phyloP scores from a whole-genome alignment of 345 rosid genomes.

The Hirschfeldia incana region DNA sequence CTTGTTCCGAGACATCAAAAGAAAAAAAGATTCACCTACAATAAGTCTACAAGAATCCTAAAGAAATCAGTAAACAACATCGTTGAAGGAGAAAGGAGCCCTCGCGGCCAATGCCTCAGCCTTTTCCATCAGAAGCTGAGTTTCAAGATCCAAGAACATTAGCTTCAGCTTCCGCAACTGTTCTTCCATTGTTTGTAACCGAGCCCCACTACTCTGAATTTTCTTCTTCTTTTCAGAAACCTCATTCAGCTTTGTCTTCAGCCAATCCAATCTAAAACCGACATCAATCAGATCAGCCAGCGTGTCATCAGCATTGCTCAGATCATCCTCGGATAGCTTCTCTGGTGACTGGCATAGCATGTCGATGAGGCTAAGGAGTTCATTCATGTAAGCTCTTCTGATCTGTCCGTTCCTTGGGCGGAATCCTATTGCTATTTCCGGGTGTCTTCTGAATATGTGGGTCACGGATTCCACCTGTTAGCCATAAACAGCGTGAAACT shows the following conservation, averaged over 20 bases:
- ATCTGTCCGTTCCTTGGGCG: slow-evolving; percentile 11
- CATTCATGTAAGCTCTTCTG: slow-evolving; percentile 18
- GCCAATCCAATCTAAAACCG: slow-evolving; percentile 25
- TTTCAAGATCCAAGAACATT: slow-evolving; percentile 3
- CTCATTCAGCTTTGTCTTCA: slow-evolving; percentile 18
- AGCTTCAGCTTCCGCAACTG: slow-evolving; percentile 19
- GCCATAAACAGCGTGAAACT: not conserved
- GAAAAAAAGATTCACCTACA: not conserved
- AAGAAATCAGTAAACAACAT: not conserved
- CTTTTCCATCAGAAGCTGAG: slow-evolving; percentile 19
- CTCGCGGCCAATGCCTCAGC: not conserved
- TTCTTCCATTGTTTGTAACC: not conserved
- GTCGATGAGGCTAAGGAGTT: slow-evolving; percentile 16
- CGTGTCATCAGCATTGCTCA: slow-evolving; percentile 14
- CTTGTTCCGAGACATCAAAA: not conserved
- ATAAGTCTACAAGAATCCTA: not conserved
- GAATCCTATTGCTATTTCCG: slow-evolving; percentile 20
- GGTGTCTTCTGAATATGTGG: slow-evolving; percentile 21
- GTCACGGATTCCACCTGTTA: slow-evolving; percentile 4
- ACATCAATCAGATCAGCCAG: slow-evolving; percentile 24
- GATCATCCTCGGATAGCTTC: slow-evolving; percentile 24
- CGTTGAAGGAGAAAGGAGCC: slow-evolving; percentile 9
- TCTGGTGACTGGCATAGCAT: slow-evolving; percentile 14
- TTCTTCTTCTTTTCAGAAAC: not conserved
- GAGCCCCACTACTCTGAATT: not conserved